Evolutionary conservation across 2,329 filamentous ascomycete species (phyloP).

Genomic region (Pseudogymnoascus sp.): DNA sequence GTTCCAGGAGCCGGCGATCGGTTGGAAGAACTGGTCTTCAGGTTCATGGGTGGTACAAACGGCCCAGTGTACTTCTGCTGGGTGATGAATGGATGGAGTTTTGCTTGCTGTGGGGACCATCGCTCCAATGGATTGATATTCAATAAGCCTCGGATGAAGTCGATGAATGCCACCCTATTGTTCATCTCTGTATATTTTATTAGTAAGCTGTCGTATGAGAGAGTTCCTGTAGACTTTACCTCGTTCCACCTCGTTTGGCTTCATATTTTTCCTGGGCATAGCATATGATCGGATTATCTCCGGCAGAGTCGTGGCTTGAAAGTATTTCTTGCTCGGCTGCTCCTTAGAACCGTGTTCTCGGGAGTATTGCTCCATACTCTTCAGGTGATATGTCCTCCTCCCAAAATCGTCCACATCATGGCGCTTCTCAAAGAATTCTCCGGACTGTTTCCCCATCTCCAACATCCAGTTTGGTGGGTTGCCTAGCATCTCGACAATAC

Average conservation of each 20-base stretch:
- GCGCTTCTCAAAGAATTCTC: constrained; percentile 92
- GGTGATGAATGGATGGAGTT: constrained; percentile 95
- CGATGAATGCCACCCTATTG: constrained; percentile 93
- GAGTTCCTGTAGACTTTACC: constrained; percentile 46
- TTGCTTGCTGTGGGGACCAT: constrained; percentile 97
- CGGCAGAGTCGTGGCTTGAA: constrained; percentile 84
- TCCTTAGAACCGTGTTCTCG: constrained; percentile 94
- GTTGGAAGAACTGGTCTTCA: constrained; percentile 78
- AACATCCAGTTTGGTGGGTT: constrained; percentile 98
- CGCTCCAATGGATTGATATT: constrained; percentile 93
- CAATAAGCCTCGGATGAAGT: constrained; percentile 87
- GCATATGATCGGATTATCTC: constrained; percentile 98
- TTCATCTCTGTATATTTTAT: constrained; percentile 70
- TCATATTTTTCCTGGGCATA: constrained; percentile 99
- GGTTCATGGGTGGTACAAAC: constrained; percentile 93
- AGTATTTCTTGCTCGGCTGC: constrained; percentile 99
- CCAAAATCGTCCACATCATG: constrained; percentile 80
- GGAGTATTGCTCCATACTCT: constrained; percentile 97
- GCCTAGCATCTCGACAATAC: constrained; percentile 97
- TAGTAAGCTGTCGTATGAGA: constrained; percentile 10
- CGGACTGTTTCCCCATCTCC: constrained; percentile 95
- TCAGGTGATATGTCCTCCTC: constrained; percentile 80
- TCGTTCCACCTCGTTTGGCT: constrained; percentile 89
- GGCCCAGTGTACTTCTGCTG: constrained; percentile 95
- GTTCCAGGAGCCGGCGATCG: constrained; percentile 87